These are phyloP conservation scores for Hydnomerulius pinastri DNA, from an alignment of 768 basidiomycete species.

Conservation along the genomic window DNA sequence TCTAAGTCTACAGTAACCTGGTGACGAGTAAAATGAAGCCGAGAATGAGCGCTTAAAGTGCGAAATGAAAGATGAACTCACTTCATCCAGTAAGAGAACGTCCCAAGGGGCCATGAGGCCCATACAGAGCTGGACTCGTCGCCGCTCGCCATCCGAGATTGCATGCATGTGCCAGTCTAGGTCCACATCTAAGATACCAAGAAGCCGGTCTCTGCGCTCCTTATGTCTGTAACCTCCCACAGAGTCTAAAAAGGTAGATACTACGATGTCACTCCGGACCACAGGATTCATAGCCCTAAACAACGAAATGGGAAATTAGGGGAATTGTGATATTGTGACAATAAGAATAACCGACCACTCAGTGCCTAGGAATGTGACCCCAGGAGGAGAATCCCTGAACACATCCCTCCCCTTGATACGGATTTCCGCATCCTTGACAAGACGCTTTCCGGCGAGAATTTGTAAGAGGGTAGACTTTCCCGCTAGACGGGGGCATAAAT, in stretches of 20 bases:
- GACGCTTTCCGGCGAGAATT: conserved; percentile 88
- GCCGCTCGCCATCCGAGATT: conserved; percentile 95
- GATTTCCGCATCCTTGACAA: conserved; percentile 67
- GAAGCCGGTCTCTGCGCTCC: conserved; percentile 77
- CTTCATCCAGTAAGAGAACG: conserved; percentile 91
- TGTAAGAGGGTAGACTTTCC: conserved; percentile 97
- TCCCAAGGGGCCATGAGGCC: conserved; percentile 97
- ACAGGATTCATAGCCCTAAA: conserved; percentile 97
- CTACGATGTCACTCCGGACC: conserved; percentile 88
- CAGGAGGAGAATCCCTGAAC: conserved; percentile 81
- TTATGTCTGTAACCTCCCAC: conserved; percentile 96
- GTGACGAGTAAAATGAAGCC: neutral
- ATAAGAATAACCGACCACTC: conserved; percentile 67
- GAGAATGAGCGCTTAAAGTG: conserved; percentile 5
- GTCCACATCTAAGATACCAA: conserved; percentile 94
- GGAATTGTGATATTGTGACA: neutral
- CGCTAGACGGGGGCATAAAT: conserved; percentile 42
- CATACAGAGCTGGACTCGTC: conserved; percentile 91
- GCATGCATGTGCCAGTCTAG: conserved; percentile 95
- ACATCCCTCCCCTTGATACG: conserved; percentile 82
- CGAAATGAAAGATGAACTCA: conserved; percentile 31
- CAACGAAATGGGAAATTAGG: neutral
- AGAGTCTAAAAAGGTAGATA: conserved; percentile 94
- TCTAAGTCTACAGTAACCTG: conserved; percentile 97
- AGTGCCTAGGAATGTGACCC: conserved; percentile 87